phyloP scores from a whole-genome alignment of 2,329 filamentous ascomycete genomes.

The Neonectria hederae region DNA sequence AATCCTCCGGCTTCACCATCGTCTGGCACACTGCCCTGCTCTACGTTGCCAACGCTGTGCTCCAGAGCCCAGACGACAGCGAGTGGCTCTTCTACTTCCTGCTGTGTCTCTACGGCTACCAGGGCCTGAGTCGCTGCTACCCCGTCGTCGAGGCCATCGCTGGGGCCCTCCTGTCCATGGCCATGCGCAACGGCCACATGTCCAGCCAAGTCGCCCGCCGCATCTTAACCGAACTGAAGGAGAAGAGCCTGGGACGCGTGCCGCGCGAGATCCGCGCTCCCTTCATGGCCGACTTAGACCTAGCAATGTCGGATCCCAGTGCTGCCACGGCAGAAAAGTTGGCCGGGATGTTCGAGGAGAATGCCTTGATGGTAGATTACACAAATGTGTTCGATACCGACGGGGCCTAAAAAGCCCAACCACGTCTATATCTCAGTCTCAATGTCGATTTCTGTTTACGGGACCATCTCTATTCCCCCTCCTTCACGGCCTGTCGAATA shows the following conservation, averaged over 20 bases:
- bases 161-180: constrained; percentile 49
- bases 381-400: constrained; percentile 25
- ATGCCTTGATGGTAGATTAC: constrained; percentile 48
- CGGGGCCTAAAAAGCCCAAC: background rate
- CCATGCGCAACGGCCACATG: constrained; percentile 46
- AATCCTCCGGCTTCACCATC: constrained; percentile 48
- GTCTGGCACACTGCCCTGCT: constrained; percentile 54
- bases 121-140: constrained; percentile 47
- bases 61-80: constrained; percentile 42
- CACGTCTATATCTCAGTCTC: background rate
- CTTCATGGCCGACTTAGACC: constrained; percentile 50
- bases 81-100: constrained; percentile 50
- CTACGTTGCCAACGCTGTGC: constrained; percentile 51
- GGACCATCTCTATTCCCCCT: background rate
- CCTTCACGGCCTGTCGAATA: background rate
- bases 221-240: constrained; percentile 45
- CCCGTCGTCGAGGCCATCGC: constrained; percentile 49
- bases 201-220: constrained; percentile 38
- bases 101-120: constrained; percentile 52
- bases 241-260: constrained; percentile 31
- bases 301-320: constrained; percentile 48
- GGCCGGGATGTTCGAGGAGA: constrained; percentile 46
- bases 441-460: background rate
- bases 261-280: constrained; percentile 45
- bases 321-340: constrained; percentile 47